Evolutionary conservation across 768 basidiomycete genomes (phyloP).

Genomic region (Lactarius quietus): DNA sequence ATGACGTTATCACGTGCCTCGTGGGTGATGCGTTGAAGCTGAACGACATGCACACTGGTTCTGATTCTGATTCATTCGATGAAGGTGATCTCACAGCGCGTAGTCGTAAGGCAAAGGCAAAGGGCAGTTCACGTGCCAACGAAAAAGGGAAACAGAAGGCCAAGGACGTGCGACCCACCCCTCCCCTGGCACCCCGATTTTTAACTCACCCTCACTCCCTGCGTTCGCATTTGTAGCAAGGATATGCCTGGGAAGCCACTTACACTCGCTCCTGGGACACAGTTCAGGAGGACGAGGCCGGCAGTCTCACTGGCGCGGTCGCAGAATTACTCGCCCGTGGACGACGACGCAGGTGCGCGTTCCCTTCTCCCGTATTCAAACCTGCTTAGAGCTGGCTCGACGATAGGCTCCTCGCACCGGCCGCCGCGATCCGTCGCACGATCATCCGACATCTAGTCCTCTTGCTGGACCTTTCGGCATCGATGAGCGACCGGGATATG

Average conservation of each 20-base stretch:
- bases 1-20: background rate
- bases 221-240: conserved; percentile 46
- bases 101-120: conserved; percentile 18
- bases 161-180: conserved; percentile 23
- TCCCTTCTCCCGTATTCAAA: background rate
- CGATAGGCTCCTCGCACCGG: conserved; percentile 75
- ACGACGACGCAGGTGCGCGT: conserved; percentile 69
- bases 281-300: conserved; percentile 92
- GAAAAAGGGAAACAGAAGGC: conserved; percentile 23
- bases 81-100: conserved; percentile 18
- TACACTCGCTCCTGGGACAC: conserved; percentile 96
- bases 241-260: conserved; percentile 94
- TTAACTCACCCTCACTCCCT: background rate
- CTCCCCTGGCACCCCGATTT: background rate
- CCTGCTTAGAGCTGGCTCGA: background rate
- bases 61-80: conserved; percentile 23
- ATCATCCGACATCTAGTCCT: conserved; percentile 96
- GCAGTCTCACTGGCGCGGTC: conserved; percentile 86
- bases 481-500: conserved; percentile 97
- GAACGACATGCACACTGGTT: conserved; percentile 13
- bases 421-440: conserved; percentile 83
- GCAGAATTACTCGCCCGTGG: conserved; percentile 85
- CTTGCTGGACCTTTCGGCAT: conserved; percentile 83
- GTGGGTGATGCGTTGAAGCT: background rate
- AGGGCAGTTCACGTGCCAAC: background rate